Evolutionary conservation across 1,139 yeast genomes (phyloP), one percentile per base, ranked within the genome.

Genomic region (Debaryomyces fabryi): DNA sequence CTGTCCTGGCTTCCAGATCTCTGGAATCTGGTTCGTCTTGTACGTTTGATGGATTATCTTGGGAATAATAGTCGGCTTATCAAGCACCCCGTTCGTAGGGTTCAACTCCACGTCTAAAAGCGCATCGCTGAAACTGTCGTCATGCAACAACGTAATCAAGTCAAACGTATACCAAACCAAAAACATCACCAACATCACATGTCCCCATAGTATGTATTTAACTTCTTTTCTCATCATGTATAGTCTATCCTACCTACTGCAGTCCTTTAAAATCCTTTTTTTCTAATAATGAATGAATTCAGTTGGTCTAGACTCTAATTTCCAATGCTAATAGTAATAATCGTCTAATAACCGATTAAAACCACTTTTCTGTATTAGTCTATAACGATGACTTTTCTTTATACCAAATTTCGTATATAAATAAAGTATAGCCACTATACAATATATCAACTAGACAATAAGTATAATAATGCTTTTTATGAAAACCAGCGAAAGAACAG

Each of bases 1-100:
- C 63, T 88, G 96, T 21, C 96, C 91, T 2, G 78, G 78, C 56
- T 72, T 71, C 98, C 98, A 91, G 48, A 81, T 74, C 42, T 83
- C 89, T 2, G 97, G 98, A 24, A 91, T 81, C 23, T 83, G 79
- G 18, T 72, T 79, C 24, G 88, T 86, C 66, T 89, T 91, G 69
- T 91, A 91, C 13, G 97, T 91, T 68, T 91, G 98, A 64, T 91
- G 98, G 49, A 91, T 90, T 63, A 91, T 90, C 62, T 87, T 88
- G 35, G 98, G 98, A 44, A 91, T 88, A 42, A 85, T 62, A 50
- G 76, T 74, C 10, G 82, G 82, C 54, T 70, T 70, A 30, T 69
- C 70, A 29, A 74, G 62, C 16, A 59, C 59, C 12, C 71, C 72
- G 47, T 68, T 74, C 33, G 67, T 62, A 4, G 83, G 81, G 55